Percentiles rank a stretch among this genome's conserved stretches.
Conservation (phyloP, 2,329 filamentous ascomycete species). For the Hypoxylon sp. region DNA sequence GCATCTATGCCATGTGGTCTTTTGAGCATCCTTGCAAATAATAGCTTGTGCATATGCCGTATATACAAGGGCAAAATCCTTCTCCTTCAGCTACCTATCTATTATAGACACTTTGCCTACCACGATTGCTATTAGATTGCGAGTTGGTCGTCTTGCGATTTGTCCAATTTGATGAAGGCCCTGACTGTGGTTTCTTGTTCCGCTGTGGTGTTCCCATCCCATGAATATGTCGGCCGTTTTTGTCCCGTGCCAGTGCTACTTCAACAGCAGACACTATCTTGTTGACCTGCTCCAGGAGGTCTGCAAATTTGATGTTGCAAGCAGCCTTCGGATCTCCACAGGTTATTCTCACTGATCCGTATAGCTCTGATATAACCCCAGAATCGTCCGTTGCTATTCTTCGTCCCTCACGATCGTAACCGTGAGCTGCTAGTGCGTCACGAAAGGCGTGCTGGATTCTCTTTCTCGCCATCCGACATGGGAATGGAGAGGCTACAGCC, state of each 20-base stretch:
- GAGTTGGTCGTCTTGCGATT: neutral
- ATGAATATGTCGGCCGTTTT: slow-evolving; percentile 16
- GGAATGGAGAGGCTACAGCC: slow-evolving; percentile 20
- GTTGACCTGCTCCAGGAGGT: slow-evolving; percentile 35
- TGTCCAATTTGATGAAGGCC: neutral
- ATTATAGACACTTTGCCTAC: no score
- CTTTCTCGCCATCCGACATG: slow-evolving; percentile 30
- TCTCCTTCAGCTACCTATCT: no score
- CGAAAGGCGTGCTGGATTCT: slow-evolving; percentile 40
- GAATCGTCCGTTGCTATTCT: slow-evolving; percentile 19
- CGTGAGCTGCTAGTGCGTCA: slow-evolving; percentile 40
- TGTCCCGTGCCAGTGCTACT: slow-evolving; percentile 21
- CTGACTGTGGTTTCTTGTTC: neutral
- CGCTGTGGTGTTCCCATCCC: neutral
- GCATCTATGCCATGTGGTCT: no score
- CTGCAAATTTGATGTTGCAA: slow-evolving; percentile 39
- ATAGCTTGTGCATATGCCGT: no score
- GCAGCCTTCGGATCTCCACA: slow-evolving; percentile 26
- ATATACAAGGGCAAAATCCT: neutral
- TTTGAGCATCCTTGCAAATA: no score
- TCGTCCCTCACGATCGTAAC: slow-evolving; percentile 43
- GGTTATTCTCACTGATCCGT: slow-evolving; percentile 39
- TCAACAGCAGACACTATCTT: slow-evolving; percentile 29
- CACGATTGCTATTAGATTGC: neutral
- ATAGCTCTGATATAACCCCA: slow-evolving; percentile 29